Conservation (phyloP, 495 filamentous ascomycete species). For the Aspergillus mulundensis region DNA sequence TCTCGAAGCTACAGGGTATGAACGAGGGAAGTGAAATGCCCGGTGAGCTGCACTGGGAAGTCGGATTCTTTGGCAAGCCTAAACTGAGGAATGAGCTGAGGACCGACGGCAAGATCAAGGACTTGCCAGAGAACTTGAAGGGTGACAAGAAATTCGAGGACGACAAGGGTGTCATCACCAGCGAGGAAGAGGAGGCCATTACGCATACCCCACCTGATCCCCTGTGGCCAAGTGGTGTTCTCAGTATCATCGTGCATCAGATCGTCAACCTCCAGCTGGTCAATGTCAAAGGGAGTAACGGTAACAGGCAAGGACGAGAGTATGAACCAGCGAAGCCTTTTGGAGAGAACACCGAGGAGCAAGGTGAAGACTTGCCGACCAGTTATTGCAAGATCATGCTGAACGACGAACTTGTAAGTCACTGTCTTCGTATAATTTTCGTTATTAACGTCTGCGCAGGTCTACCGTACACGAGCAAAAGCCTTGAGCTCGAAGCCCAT, state of each 20-base stretch:
- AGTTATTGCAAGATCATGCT: slow-evolving; percentile 87
- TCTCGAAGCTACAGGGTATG: slow-evolving; percentile 77
- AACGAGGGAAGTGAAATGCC: slow-evolving; percentile 86
- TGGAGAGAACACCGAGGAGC: slow-evolving; percentile 78
- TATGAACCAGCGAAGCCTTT: slow-evolving; percentile 86
- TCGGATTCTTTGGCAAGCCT: slow-evolving; percentile 89
- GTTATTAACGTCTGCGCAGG: slow-evolving; percentile 20
- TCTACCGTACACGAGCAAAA: slow-evolving; percentile 88
- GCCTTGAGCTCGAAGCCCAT: slow-evolving; percentile 90
- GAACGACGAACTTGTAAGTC: slow-evolving; percentile 74
- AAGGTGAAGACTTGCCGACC: slow-evolving; percentile 71
- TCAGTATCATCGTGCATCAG: slow-evolving; percentile 82
- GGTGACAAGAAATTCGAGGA: slow-evolving; percentile 79
- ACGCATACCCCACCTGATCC: slow-evolving; percentile 89
- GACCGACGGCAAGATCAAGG: slow-evolving; percentile 79
- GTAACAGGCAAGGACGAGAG: slow-evolving; percentile 70
- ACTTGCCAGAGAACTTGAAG: slow-evolving; percentile 65
- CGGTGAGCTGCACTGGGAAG: slow-evolving; percentile 90
- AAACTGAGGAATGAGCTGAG: slow-evolving; percentile 75
- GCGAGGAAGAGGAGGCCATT: slow-evolving; percentile 72
- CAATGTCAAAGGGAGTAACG: slow-evolving; percentile 60
- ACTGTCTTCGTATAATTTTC: not conserved
- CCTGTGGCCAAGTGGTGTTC: slow-evolving; percentile 84
- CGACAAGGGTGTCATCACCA: slow-evolving; percentile 77
- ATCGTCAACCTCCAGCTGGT: slow-evolving; percentile 89